phyloP scores from a whole-genome alignment of 2,329 filamentous ascomycete species.

The Domatiomyces catenatus region DNA sequence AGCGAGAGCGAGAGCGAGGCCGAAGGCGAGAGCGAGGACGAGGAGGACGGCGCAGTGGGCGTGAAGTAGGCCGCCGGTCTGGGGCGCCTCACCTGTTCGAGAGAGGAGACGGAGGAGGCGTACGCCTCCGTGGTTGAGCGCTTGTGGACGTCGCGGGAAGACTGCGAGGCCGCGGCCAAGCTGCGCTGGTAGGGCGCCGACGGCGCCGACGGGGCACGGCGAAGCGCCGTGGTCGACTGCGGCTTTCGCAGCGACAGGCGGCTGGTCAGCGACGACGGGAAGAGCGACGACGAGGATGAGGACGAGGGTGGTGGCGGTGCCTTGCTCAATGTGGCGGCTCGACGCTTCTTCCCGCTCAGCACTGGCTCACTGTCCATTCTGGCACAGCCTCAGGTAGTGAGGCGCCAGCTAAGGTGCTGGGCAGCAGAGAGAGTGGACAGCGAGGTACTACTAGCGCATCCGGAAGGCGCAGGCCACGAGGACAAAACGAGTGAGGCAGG shows the following conservation, averaged over 20 bases:
- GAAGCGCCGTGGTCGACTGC: slow-evolving; percentile 29
- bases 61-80: neutral
- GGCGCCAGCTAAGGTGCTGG: neutral
- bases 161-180: slow-evolving; percentile 21
- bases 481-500: neutral
- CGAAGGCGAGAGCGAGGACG: no score
- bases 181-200: slow-evolving; percentile 27
- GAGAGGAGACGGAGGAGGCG: slow-evolving; percentile 33
- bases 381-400: neutral
- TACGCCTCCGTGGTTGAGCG: slow-evolving; percentile 32
- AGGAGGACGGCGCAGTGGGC: no score
- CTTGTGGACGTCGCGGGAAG: slow-evolving; percentile 21
- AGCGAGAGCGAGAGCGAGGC: no score
- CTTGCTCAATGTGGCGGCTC: slow-evolving; percentile 20
- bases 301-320: slow-evolving; percentile 23
- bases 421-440: neutral
- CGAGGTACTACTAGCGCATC: neutral
- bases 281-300: neutral
- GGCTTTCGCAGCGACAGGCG: slow-evolving; percentile 28
- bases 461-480: neutral
- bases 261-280: slow-evolving; percentile 20
- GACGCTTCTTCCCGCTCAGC: slow-evolving; percentile 8
- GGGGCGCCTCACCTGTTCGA: slow-evolving; percentile 29
- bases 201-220: slow-evolving; percentile 32
- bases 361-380: neutral